Evolutionary conservation across 441 rosid genomes (phyloP), one percentile per base, ranked within the genome.

Genomic region (Melastoma candidum): DNA sequence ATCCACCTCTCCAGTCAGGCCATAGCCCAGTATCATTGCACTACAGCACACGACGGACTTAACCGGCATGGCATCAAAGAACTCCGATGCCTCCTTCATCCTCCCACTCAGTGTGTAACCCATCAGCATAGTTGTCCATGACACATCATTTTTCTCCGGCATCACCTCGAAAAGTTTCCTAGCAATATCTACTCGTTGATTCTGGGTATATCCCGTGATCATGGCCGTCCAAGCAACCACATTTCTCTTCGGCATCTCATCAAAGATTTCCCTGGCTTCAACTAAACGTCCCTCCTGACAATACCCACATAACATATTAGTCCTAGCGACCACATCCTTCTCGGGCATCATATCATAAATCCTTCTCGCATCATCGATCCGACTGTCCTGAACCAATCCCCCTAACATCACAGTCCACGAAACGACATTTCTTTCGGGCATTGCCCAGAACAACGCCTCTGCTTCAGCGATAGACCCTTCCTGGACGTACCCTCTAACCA

Each of bases 341-440:
- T 46, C 59, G 0, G 88, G 84, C 86, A 85, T 83, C 75, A 66
- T 58, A 60, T 76, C 83, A 63, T 68, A 85, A 58, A 79, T 60
- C 64, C 32, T 65, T 14, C 62, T 45, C 0, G 95, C 90, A n/a
- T 85, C 90, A 44, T 79, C 74, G 0, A 81, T 48, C 12, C 81
- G 78, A 26, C 76, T 68, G 27, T 70, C 76, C 13, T 65, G 78
- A 59, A 81, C 67, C 61, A 85, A 65, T 13, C 90, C 95, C 63
- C 90, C 80, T 50, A 83, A 62, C 88, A 85, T 85, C 50, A 85
- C 90, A 29, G 90, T 83, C 92, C 88, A 86, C 36, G 92, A 83
- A 36, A 83, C 73, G 53, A 77, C 79, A 66, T 83, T 83, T 75
- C 54, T 83, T 68, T 68, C 84, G 0, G 90, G 95, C 80, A 81